Conservation (phyloP, 495 filamentous ascomycete species). For the Daldinia caldariorum region DNA sequence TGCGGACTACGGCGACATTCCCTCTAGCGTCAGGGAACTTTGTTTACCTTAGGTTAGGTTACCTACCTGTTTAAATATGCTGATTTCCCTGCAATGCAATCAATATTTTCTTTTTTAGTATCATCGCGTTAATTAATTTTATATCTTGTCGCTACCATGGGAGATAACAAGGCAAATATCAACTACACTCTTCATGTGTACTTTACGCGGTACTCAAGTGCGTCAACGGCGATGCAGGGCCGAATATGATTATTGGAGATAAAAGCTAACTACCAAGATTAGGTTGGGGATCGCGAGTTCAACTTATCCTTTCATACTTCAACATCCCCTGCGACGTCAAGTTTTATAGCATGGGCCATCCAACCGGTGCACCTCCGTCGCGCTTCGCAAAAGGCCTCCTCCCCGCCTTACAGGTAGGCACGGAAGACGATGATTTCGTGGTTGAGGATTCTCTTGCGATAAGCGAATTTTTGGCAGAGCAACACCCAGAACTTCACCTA, state of each 20-base stretch:
- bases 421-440: constrained; percentile 35
- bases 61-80: not conserved
- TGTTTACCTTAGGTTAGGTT: not conserved
- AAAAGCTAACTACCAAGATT: not conserved
- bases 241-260: not conserved
- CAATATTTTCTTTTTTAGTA: not conserved
- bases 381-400: constrained; percentile 25
- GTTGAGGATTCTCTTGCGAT: constrained; percentile 66
- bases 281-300: constrained; percentile 42
- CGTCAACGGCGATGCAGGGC: not conserved
- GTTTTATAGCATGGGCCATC: constrained; percentile 24
- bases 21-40: not conserved
- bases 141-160: constrained; percentile 19
- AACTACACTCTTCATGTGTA: constrained; percentile 37
- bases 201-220: constrained; percentile 45
- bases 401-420: constrained; percentile 31
- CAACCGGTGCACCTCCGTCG: constrained; percentile 16
- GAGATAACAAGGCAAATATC: constrained; percentile 9
- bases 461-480: constrained; percentile 63
- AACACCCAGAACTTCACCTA: constrained; percentile 52
- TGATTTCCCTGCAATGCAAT: not conserved
- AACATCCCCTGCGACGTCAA: constrained; percentile 31
- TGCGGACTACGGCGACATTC: not conserved
- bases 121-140: not conserved
- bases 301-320: constrained; percentile 37